Conservation (phyloP, 768 basidiomycete genomes). For the Plicaturopsis crispa region DNA sequence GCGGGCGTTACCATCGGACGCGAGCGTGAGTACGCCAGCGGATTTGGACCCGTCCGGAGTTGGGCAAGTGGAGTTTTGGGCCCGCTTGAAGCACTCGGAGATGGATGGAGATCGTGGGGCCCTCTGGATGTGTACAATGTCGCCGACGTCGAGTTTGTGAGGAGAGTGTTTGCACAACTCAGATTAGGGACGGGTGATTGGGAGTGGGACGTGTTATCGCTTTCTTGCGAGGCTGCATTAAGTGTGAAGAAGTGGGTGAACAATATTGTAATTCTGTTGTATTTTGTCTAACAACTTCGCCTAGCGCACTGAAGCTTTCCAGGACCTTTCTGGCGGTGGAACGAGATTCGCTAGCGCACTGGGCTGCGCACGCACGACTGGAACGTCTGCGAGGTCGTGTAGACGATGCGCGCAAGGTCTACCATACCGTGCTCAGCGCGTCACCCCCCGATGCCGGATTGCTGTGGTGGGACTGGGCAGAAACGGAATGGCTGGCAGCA, state of each 20-base stretch:
- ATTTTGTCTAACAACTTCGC: slow-evolving; percentile 8
- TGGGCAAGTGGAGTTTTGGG: slow-evolving; percentile 52
- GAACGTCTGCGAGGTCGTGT: slow-evolving; percentile 57
- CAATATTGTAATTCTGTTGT: neutral
- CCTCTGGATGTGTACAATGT: slow-evolving; percentile 28
- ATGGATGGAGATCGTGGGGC: slow-evolving; percentile 20
- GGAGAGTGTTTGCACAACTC: slow-evolving; percentile 53
- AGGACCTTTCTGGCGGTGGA: slow-evolving; percentile 48
- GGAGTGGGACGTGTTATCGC: slow-evolving; percentile 57
- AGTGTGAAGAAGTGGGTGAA: slow-evolving; percentile 47
- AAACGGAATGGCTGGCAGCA: slow-evolving; percentile 72
- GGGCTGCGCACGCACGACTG: slow-evolving; percentile 73
- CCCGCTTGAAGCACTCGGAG: slow-evolving; percentile 42
- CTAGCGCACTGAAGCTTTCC: slow-evolving; percentile 65
- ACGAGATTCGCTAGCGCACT: slow-evolving; percentile 53
- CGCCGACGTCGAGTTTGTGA: slow-evolving; percentile 42
- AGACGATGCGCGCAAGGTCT: slow-evolving; percentile 73
- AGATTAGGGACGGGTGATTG: slow-evolving; percentile 38
- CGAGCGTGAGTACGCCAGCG: slow-evolving; percentile 50
- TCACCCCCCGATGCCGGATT: slow-evolving; percentile 31
- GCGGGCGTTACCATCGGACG: slow-evolving; percentile 63
- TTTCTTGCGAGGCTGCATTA: slow-evolving; percentile 62
- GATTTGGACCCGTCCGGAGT: slow-evolving; percentile 61
- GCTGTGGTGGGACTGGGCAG: slow-evolving; percentile 82
- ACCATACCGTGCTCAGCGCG: slow-evolving; percentile 54